Percentiles rank a stretch among this genome's conserved stretches.
Conservation (phyloP, 768 basidiomycete species). For the Xanthoconium purpureum region DNA sequence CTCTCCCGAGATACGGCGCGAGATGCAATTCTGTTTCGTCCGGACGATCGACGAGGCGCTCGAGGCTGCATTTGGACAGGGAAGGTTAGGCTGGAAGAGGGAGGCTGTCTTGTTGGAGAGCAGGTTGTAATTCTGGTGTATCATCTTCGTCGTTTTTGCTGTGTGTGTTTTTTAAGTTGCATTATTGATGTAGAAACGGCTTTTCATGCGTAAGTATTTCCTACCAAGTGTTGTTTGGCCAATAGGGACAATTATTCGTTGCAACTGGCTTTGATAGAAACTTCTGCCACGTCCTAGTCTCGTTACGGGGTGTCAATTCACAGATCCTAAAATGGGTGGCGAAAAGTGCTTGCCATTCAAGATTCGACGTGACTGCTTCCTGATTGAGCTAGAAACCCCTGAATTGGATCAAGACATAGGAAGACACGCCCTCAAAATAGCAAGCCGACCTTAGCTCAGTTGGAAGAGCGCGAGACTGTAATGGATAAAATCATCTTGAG, state of each 20-base stretch:
- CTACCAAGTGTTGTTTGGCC: no score
- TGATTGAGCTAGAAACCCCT: not conserved
- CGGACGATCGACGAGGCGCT: conserved; percentile 75
- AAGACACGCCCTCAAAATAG: no score
- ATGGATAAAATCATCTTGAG: conserved; percentile 41
- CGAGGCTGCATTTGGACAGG: conserved; percentile 78
- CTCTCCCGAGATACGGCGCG: conserved; percentile 63
- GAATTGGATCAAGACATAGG: not conserved
- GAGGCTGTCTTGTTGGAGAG: conserved; percentile 51
- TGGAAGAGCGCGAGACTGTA: conserved; percentile 53
- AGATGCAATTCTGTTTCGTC: conserved; percentile 83
- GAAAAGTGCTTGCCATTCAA: no score
- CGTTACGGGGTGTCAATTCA: no score
- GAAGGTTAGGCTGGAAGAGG: conserved; percentile 62
- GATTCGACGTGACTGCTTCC: not conserved
- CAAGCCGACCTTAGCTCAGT: conserved; percentile 37
- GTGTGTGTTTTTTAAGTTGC: not conserved
- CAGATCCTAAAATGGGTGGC: no score
- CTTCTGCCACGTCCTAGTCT: no score
- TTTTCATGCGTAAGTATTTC: no score
- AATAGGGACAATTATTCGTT: not conserved
- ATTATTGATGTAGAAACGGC: no score
- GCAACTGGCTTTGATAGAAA: not conserved
- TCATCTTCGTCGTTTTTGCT: not conserved
- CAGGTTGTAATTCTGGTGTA: conserved; percentile 37